These are phyloP conservation scores for Cephaloascus fragrans DNA, from an alignment of 805 yeast genomes.

Conservation along the genomic window DNA sequence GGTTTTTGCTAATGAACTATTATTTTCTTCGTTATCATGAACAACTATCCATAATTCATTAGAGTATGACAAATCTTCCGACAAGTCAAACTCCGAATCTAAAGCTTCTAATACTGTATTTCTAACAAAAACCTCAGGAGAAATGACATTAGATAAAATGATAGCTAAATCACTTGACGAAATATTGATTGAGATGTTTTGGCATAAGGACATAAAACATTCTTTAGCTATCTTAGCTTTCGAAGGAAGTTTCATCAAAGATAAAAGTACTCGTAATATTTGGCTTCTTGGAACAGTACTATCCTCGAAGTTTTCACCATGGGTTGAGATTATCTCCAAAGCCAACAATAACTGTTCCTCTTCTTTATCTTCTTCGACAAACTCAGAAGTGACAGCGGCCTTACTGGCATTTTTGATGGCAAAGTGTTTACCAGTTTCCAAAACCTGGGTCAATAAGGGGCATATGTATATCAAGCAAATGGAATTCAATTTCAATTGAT, in stretches of 20 bases:
- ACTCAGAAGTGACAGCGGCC: constrained; percentile 47
- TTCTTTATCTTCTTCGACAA: constrained; percentile 74
- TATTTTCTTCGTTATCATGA: constrained; percentile 60
- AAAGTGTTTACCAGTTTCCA: constrained; percentile 54
- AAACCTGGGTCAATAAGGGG: constrained; percentile 63
- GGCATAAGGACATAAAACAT: constrained; percentile 68
- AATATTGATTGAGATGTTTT: constrained; percentile 59
- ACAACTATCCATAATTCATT: constrained; percentile 71
- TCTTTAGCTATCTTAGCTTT: constrained; percentile 80
- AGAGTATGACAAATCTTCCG: constrained; percentile 35
- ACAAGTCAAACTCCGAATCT: constrained; percentile 72
- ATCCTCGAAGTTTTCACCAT: constrained; percentile 60
- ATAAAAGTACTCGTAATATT: constrained; percentile 51
- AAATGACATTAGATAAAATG: constrained; percentile 45
- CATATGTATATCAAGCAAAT: constrained; percentile 61
- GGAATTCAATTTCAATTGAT: constrained; percentile 61
- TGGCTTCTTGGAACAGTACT: constrained; percentile 58
- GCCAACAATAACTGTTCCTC: constrained; percentile 80
- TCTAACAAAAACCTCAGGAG: constrained; percentile 65
- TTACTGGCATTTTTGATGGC: constrained; percentile 45
- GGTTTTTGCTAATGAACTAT: constrained; percentile 58
- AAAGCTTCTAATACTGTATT: constrained; percentile 71
- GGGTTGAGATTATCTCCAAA: constrained; percentile 62
- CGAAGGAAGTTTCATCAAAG: constrained; percentile 62
- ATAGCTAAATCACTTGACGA: constrained; percentile 46